Conservation (phyloP, 139 green algal species). For the Chlamydomonas schloesseri region DNA sequence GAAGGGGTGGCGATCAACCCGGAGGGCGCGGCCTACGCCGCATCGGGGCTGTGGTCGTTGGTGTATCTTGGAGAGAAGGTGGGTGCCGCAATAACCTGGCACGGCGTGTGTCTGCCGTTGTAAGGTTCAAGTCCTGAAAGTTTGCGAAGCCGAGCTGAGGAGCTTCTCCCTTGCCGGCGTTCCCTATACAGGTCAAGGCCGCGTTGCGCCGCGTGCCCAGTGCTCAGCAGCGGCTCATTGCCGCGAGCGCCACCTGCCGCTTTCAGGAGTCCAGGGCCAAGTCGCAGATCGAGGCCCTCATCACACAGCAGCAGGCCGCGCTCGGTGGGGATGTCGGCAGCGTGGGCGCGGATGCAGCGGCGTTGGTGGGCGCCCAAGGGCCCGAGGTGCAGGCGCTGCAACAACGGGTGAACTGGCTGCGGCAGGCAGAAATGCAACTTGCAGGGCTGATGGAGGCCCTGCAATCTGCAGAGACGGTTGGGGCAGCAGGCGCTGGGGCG, state of each 20-base stretch:
- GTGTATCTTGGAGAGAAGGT: conserved; percentile 69
- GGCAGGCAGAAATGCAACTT: conserved; percentile 2
- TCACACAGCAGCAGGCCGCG: not conserved
- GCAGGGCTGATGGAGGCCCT: conserved; percentile 3
- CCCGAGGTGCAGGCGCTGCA: not conserved
- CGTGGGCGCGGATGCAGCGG: not conserved
- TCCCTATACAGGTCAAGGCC: conserved; percentile 42
- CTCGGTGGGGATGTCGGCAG: not conserved
- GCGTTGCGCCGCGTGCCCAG: conserved; percentile 45
- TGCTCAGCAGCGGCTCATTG: conserved; percentile 17
- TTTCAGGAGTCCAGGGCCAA: conserved; percentile 21
- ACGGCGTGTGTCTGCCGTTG: not conserved
- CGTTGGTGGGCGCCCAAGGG: not conserved
- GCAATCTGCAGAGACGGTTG: not conserved
- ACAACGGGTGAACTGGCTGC: not conserved
- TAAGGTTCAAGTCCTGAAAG: not conserved
- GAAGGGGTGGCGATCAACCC: conserved; percentile 45
- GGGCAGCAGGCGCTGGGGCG: too few species aligned
- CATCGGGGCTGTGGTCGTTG: conserved; percentile 66
- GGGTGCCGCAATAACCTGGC: not conserved
- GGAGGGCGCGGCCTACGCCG: conserved; percentile 55
- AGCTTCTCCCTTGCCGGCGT: too few species aligned
- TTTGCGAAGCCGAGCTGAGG: too few species aligned
- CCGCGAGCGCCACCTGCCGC: not conserved
- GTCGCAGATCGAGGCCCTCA: not conserved